Conservation (phyloP, 2,329 filamentous ascomycete species). For the Daldinia sp. region DNA sequence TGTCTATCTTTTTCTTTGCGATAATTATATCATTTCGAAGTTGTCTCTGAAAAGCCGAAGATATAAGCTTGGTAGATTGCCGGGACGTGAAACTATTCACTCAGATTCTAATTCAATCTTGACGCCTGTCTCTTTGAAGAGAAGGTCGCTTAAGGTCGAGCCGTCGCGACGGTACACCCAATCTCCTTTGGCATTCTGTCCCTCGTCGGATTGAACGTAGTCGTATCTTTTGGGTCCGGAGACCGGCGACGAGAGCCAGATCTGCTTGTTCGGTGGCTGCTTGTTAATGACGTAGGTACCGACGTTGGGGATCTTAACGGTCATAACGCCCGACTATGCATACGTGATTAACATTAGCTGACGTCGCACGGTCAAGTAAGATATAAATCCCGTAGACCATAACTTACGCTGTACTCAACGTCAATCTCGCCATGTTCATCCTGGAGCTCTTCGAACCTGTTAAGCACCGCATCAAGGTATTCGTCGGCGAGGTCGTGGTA, state of each 20-base stretch:
- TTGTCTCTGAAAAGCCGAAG: neutral
- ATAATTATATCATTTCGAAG: neutral
- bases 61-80: neutral
- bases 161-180: slow-evolving; percentile 93
- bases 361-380: slow-evolving; percentile 6
- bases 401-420: slow-evolving; percentile 84
- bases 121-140: slow-evolving; percentile 79
- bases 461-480: slow-evolving; percentile 69
- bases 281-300: slow-evolving; percentile 98
- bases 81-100: neutral
- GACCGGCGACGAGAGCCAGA: slow-evolving; percentile 93
- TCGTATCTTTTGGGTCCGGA: slow-evolving; percentile 95
- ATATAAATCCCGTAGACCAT: neutral
- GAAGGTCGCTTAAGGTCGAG: slow-evolving; percentile 74
- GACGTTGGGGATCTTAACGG: slow-evolving; percentile 70
- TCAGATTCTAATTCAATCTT: slow-evolving; percentile 46
- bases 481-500: slow-evolving; percentile 82
- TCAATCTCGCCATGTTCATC: slow-evolving; percentile 81
- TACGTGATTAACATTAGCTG: slow-evolving; percentile 20
- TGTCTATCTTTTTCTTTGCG: neutral
- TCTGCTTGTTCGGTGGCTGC: slow-evolving; percentile 95
- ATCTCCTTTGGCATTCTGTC: slow-evolving; percentile 75
- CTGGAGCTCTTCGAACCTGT: slow-evolving; percentile 74
- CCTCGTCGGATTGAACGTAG: slow-evolving; percentile 79
- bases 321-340: slow-evolving; percentile 82